Evolutionary conservation across 202 grass and related monocot genomes (phyloP).

Genomic region (Setaria italica): DNA sequence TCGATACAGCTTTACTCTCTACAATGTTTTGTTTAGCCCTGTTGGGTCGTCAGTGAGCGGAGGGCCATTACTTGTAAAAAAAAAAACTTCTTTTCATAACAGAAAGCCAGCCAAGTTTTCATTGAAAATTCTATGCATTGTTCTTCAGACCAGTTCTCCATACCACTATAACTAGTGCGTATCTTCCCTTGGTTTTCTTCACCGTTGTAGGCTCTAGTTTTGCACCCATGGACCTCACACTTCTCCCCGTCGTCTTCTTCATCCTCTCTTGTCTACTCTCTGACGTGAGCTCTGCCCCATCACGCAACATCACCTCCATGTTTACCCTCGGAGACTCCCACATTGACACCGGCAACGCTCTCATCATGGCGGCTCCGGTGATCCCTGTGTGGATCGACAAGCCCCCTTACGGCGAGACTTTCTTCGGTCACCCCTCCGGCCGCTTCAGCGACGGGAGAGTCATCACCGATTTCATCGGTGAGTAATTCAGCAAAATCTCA

Average conservation of each 20-base stretch:
- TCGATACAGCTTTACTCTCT: not conserved
- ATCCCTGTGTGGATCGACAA: slow-evolving; percentile 1
- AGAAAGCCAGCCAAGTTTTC: not conserved
- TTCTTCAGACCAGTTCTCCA: not conserved
- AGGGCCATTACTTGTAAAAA: no score
- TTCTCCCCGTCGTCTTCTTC: slow-evolving; percentile 20
- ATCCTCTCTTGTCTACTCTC: not conserved
- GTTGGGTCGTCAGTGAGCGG: no score
- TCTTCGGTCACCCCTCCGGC: slow-evolving; percentile 43
- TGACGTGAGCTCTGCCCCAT: not conserved
- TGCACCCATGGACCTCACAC: slow-evolving; percentile 10
- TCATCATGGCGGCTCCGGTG: slow-evolving; percentile 11
- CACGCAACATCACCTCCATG: slow-evolving; percentile 20
- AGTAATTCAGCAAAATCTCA: not conserved
- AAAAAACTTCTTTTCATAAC: no score
- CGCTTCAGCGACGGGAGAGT: slow-evolving; percentile 33
- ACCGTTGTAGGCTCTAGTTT: not conserved
- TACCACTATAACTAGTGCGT: not conserved
- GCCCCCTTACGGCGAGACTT: slow-evolving; percentile 42
- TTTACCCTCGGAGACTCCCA: slow-evolving; percentile 51
- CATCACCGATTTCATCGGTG: slow-evolving; percentile 48
- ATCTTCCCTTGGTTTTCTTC: not conserved
- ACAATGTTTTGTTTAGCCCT: not conserved
- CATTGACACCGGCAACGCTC: slow-evolving; percentile 48
- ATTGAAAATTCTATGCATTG: not conserved